Percentiles rank a stretch among this genome's conserved stretches.
phyloP scores from a whole-genome alignment of 208 protist species.

The Wallacemonas sp. region DNA sequence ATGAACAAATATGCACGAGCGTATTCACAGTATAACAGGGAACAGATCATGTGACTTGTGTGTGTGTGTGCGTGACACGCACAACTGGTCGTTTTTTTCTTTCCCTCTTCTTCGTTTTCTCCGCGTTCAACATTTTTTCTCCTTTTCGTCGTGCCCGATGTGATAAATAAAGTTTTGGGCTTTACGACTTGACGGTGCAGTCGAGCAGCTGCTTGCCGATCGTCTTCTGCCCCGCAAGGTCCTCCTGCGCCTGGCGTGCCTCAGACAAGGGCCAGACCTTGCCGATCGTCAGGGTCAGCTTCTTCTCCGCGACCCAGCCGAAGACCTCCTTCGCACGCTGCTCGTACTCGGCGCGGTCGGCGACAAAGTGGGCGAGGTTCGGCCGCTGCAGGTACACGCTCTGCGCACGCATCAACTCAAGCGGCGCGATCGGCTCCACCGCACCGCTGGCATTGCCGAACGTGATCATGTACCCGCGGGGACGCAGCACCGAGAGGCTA shows the following conservation, averaged over 20 bases:
- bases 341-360: slow-evolving; percentile 35
- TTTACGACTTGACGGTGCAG: no score
- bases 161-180: background rate
- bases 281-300: slow-evolving; percentile 52
- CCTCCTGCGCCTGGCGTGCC: slow-evolving; percentile 56
- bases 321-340: slow-evolving; percentile 65
- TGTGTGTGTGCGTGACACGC: background rate
- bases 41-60: background rate
- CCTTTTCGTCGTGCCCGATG: no score
- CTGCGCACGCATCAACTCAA: slow-evolving; percentile 50
- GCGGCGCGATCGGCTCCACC: slow-evolving; percentile 56
- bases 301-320: slow-evolving; percentile 41
- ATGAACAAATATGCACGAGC: background rate
- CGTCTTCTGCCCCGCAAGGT: slow-evolving; percentile 45
- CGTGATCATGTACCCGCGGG: slow-evolving; percentile 81
- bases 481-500: slow-evolving; percentile 65
- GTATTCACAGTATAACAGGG: slow-evolving; percentile 1
- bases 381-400: slow-evolving; percentile 87
- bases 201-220: slow-evolving; percentile 59
- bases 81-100: no score
- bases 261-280: slow-evolving; percentile 51
- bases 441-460: slow-evolving; percentile 93
- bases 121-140: no score
- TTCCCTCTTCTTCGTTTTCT: no score
- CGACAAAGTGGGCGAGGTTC: slow-evolving; percentile 63